Conservation (phyloP, 176 grass and related monocot species). For the Oryza nivara region DNA sequence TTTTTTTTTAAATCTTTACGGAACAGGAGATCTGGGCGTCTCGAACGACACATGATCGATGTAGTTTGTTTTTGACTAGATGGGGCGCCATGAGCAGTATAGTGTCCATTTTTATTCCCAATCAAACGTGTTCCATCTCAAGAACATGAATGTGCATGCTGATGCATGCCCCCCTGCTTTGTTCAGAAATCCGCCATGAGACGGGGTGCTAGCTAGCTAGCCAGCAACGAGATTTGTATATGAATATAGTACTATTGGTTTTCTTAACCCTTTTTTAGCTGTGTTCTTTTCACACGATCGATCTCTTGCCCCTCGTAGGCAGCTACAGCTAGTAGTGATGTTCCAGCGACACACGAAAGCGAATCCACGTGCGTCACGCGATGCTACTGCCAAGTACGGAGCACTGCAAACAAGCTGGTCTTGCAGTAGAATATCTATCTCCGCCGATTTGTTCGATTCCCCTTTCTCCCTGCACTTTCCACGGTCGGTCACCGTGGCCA, state of each 20-base stretch:
- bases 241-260: too few species aligned
- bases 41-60: neutral
- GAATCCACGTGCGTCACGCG: neutral
- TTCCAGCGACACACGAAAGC: neutral
- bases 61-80: neutral
- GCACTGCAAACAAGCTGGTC: too few species aligned
- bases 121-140: neutral
- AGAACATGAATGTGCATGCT: neutral
- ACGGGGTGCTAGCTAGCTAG: too few species aligned
- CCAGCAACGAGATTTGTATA: too few species aligned
- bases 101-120: neutral
- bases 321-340: neutral
- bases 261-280: neutral
- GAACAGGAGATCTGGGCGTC: neutral
- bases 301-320: neutral
- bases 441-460: neutral
- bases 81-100: neutral
- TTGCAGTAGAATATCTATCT: neutral
- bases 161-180: neutral
- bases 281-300: constrained; percentile 5
- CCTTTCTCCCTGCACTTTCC: neutral
- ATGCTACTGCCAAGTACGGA: too few species aligned
- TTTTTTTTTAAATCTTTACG: too few species aligned
- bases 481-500: too few species aligned
- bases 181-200: too few species aligned